phyloP scores from a whole-genome alignment of 2,329 filamentous ascomycete genomes.

The Capronia coronata region DNA sequence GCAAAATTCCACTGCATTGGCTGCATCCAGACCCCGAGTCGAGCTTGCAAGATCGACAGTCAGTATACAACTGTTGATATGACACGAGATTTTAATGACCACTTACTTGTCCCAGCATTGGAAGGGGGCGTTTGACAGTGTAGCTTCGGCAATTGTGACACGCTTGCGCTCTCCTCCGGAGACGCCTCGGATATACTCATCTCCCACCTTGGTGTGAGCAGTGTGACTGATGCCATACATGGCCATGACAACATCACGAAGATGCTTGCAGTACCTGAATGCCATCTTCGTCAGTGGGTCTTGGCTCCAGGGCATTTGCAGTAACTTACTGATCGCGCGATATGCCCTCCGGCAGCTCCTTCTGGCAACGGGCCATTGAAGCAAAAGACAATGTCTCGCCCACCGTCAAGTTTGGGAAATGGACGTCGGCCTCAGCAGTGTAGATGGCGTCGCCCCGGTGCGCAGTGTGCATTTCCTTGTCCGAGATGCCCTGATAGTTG shows the following conservation, averaged over 20 bases:
- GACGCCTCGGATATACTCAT: constrained; percentile 61
- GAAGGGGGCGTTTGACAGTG: constrained; percentile 10
- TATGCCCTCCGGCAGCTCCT: constrained; percentile 29
- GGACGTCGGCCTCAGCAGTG: constrained; percentile 50
- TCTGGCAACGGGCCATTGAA: constrained; percentile 47
- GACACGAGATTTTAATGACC: too few relatives aligned
- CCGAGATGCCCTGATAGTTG: constrained; percentile 60
- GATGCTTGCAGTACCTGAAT: too few relatives aligned
- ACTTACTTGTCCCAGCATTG: constrained; percentile 44
- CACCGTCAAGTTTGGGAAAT: constrained; percentile 48
- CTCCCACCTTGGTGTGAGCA: constrained; percentile 59
- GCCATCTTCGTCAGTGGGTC: too few relatives aligned
- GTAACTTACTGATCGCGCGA: constrained; percentile 12
- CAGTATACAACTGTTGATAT: too few relatives aligned
- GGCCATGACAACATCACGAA: constrained; percentile 51
- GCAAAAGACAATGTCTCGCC: constrained; percentile 40
- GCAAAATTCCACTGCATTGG: constrained; percentile 54
- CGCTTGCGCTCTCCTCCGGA: constrained; percentile 64
- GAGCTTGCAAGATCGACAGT: too few relatives aligned
- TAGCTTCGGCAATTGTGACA: constrained; percentile 60
- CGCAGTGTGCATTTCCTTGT: constrained; percentile 36
- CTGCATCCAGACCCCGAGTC: constrained; percentile 48
- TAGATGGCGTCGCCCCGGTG: constrained; percentile 50
- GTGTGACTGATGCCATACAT: constrained; percentile 55
- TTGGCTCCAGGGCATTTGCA: too few relatives aligned